These are phyloP conservation scores for Microbotryum intermedium DNA, from an alignment of 1,284 basidiomycete genomes.

Conservation along the genomic window DNA sequence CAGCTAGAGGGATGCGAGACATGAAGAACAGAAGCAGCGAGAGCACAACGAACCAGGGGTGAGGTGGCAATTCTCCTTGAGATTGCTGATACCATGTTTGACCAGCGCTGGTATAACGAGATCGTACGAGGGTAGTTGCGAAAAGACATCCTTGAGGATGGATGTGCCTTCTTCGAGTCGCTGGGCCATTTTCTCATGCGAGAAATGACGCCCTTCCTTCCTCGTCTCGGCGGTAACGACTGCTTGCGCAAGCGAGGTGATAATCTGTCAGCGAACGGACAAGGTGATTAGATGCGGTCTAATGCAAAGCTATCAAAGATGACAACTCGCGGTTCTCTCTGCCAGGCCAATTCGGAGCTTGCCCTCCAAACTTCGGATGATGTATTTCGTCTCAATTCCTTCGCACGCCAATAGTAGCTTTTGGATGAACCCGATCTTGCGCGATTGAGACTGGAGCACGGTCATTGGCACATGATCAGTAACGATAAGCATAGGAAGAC, in stretches of 20 bases:
- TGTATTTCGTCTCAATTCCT: slow-evolving; percentile 85
- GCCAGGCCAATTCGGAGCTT: slow-evolving; percentile 96
- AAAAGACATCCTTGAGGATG: slow-evolving; percentile 83
- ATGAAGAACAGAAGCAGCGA: background rate
- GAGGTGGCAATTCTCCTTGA: slow-evolving; percentile 73
- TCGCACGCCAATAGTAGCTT: slow-evolving; percentile 88
- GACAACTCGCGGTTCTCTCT: slow-evolving; percentile 60
- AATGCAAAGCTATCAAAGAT: slow-evolving; percentile 27
- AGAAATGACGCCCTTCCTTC: slow-evolving; percentile 43
- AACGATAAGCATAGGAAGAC: slow-evolving; percentile 14
- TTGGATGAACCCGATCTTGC: slow-evolving; percentile 93
- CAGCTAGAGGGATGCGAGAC: background rate
- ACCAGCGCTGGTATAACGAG: slow-evolving; percentile 86
- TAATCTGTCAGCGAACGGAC: slow-evolving; percentile 39
- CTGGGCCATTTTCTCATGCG: slow-evolving; percentile 60
- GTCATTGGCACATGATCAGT: background rate
- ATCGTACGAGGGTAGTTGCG: slow-evolving; percentile 86
- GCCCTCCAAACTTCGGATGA: slow-evolving; percentile 89
- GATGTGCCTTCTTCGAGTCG: slow-evolving; percentile 71
- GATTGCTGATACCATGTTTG: slow-evolving; percentile 61
- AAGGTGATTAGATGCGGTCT: background rate
- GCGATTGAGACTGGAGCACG: slow-evolving; percentile 64
- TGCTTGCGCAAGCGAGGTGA: slow-evolving; percentile 80
- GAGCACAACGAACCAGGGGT: slow-evolving; percentile 59
- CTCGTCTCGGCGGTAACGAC: slow-evolving; percentile 49